Evolutionary conservation across 2,329 filamentous ascomycete species (phyloP), one percentile per base, ranked within the genome.

Genomic region (Neobulgaria alba): DNA sequence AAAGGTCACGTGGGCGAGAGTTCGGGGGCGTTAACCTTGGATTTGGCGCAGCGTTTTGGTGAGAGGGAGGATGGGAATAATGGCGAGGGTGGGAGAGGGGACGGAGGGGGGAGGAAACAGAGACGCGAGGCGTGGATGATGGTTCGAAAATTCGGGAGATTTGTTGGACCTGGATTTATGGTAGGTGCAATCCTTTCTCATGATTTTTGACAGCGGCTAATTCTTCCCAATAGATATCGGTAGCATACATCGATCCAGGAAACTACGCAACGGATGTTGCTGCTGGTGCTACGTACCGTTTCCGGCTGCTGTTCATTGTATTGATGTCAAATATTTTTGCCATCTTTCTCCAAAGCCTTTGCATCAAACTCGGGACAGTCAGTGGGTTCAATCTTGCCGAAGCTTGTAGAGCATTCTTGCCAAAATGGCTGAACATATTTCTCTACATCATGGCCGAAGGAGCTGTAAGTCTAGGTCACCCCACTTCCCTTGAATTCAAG

Each of bases 191-290:
- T 16, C n/a, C 15, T 8, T 16, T 7, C 30, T 17, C n/a, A 3
- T 15, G 14, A 5, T 21, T 19, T 14, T 3, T 10, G 3, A 33
- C 5, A 3, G 3, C 10, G 10, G 31, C 10, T 10, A 21, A 15
- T 33, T 16, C 20, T 20, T 7, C 14, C 14, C 16, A 15, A 14
- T 40, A 60, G 61, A 55, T 58, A 15, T 50, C 56, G 10, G 61
- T 63, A 32, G 61, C 63, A 33, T 63, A 63, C 41, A 64, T 63
- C 38, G 62, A 65, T 46, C 62, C 57, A 48, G 68, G 68, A 46
- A 76, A 77, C 52, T 77, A 76, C 55, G 68, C 72, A 1, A 76
- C 73, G 5, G 73, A 73, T 55, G 69, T 75, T 32, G 67, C 71
- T 37, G 73, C 72, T 29, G 73, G 73, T 43, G 70, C 73, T 12